A percentile compares a stretch with the other conserved stretches of the same genome.
Conservation (phyloP, 805 yeast species). For the Sugiyamaella smithiae region DNA sequence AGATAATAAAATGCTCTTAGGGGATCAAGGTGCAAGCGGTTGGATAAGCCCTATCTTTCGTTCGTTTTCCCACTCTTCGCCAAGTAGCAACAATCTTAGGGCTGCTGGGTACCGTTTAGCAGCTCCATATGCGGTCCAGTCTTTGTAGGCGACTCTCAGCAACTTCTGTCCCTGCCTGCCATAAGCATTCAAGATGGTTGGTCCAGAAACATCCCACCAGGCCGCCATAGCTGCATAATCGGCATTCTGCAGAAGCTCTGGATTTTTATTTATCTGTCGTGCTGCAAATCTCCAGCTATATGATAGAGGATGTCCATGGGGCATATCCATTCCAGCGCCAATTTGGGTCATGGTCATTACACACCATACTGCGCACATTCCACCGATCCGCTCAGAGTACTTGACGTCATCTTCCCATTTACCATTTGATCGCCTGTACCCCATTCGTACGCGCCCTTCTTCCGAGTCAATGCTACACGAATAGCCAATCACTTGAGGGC, state of each 20-base stretch:
- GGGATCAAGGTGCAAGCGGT: no score
- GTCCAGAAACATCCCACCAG: slow-evolving; percentile 90
- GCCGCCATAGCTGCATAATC: slow-evolving; percentile 70
- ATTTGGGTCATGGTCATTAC: slow-evolving; percentile 59
- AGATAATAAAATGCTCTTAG: no score
- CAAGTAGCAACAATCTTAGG: slow-evolving; percentile 67
- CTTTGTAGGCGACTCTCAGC: slow-evolving; percentile 43
- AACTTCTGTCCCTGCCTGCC: slow-evolving; percentile 71
- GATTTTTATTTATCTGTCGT: slow-evolving; percentile 54
- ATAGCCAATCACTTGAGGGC: slow-evolving; percentile 85
- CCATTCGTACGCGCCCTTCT: slow-evolving; percentile 81
- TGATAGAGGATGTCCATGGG: slow-evolving; percentile 56
- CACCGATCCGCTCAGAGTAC: slow-evolving; percentile 84
- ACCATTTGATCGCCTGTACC: slow-evolving; percentile 63
- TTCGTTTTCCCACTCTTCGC: slow-evolving; percentile 67
- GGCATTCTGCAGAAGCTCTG: slow-evolving; percentile 52
- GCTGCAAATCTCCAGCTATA: slow-evolving; percentile 73
- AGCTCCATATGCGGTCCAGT: slow-evolving; percentile 53
- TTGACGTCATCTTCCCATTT: slow-evolving; percentile 52
- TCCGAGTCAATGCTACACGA: slow-evolving; percentile 73
- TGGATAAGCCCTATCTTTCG: slow-evolving; percentile 39
- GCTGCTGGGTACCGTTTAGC: slow-evolving; percentile 69
- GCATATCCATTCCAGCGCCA: slow-evolving; percentile 14
- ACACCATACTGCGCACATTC: slow-evolving; percentile 77
- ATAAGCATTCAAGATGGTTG: slow-evolving; percentile 52